Percentiles rank a stretch among this genome's conserved stretches.
Evolutionary conservation across 768 basidiomycete genomes (phyloP).

Genomic region (Lentinula sp.): DNA sequence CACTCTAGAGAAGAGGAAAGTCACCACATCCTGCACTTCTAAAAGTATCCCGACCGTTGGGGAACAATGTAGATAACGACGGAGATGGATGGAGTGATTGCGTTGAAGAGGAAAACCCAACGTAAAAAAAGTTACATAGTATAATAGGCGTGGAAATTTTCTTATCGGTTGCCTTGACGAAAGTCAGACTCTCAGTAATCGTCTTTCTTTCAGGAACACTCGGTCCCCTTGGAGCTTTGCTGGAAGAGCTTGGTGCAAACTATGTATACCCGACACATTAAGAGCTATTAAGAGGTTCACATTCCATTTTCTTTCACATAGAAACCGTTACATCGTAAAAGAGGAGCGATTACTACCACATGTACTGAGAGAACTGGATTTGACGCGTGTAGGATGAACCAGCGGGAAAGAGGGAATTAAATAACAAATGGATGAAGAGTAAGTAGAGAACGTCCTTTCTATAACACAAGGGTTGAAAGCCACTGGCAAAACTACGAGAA

Average conservation of each 20-base stretch:
- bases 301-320: not conserved
- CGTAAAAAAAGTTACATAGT: not conserved
- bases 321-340: not conserved
- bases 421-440: not conserved
- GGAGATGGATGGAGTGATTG: not conserved
- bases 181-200: too few species aligned
- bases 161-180: not conserved
- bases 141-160: not conserved
- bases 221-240: too few species aligned
- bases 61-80: not conserved
- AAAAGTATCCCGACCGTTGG: not conserved
- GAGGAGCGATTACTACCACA: not conserved
- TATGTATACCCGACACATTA: too few species aligned
- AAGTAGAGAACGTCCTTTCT: not conserved
- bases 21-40: not conserved
- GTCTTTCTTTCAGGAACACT: too few species aligned
- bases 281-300: not conserved
- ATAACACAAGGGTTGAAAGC: not conserved
- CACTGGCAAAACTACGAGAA: not conserved
- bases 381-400: not conserved
- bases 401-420: not conserved
- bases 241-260: not conserved
- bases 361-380: not conserved
- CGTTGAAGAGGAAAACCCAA: not conserved
- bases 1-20: constrained; percentile 5